Evolutionary conservation across 2,329 filamentous ascomycete genomes (phyloP), one percentile per base, ranked within the genome.

Genomic region (Pseudogymnoascus sp.): DNA sequence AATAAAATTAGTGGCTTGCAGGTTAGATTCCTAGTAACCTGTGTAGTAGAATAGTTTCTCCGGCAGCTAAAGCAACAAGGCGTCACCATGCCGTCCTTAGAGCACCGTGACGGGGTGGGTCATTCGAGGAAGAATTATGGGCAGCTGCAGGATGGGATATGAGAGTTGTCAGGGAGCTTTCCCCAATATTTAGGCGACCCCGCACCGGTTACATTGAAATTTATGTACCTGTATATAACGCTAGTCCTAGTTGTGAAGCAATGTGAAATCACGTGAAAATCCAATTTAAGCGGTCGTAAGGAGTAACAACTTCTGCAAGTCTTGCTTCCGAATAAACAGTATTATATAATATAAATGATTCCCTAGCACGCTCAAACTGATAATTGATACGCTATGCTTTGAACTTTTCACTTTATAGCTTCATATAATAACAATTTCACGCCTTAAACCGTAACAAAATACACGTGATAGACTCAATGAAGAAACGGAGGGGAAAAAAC

Each of bases 41-140:
- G 16, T 16, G 16, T 16, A 31, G 2, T 55, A 31, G 45, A 31
- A 31, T 55, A 55, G 9, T 55, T 55, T 55, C 25, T 55, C 45
- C 25, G 45, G 41, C 5, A 55, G 25, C 14, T 2, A 31, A 52
- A 12, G 21, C 9, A 31, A 12, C 25, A 55, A 55, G 4, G 1
- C 8, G 8, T 18, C 18, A 6, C 5, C 25, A 31, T 25, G n/a
- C 25, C 9, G 25, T 5, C 45, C 7, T 23, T 18, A 18, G 4
- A 55, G n/a, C 25, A 55, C 8, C 1, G 8, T 12, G 25, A 31
- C 25, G 14, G 45, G 45, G n/a, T 16, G 45, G 45, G 8, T 18
- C 45, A 55, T 55, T 55, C 45, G 45, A 55, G 45, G 45, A 55
- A 55, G 25, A 55, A 55, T 55, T 55, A 55, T 49, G 25, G 25